These are phyloP conservation scores for Takakia lepidozioides DNA, from an alignment of 225 moss, liverwort and hornwort species.

Conservation along the genomic window DNA sequence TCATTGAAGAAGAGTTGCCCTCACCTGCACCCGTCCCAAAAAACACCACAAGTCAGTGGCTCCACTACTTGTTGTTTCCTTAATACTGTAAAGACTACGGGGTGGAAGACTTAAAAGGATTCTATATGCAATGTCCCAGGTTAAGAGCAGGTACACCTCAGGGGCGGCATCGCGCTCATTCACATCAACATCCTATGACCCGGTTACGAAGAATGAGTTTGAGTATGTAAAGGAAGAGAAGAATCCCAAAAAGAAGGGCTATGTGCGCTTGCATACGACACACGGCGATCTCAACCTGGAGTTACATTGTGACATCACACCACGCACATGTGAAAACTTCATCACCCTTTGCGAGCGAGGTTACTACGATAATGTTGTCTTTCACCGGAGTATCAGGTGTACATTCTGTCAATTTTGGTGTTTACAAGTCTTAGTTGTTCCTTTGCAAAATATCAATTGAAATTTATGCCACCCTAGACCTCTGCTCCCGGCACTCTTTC, in stretches of 20 bases:
- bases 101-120: too few species aligned
- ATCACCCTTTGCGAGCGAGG: constrained; percentile 83
- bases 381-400: constrained; percentile 86
- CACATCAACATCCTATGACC: constrained; percentile 90
- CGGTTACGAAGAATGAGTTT: constrained; percentile 86
- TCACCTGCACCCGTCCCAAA: too few species aligned
- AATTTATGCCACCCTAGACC: too few species aligned
- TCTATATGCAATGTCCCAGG: too few species aligned
- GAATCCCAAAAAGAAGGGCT: constrained; percentile 92
- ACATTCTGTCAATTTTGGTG: too few species aligned
- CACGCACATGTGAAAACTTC: constrained; percentile 93
- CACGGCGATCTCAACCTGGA: constrained; percentile 87
- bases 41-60: too few species aligned
- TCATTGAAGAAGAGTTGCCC: too few species aligned
- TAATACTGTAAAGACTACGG: too few species aligned
- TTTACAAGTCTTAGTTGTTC: too few species aligned
- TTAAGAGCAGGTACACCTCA: constrained; percentile 89
- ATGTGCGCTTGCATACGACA: constrained; percentile 77
- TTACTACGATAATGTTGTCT: constrained; percentile 75
- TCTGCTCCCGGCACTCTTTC: too few species aligned
- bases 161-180: constrained; percentile 95
- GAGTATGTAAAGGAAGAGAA: constrained; percentile 93
- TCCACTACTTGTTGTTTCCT: too few species aligned
- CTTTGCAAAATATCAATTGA: too few species aligned
- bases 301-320: constrained; percentile 84